Conservation (phyloP, 768 basidiomycete genomes). For the Amanita brunnescens region DNA sequence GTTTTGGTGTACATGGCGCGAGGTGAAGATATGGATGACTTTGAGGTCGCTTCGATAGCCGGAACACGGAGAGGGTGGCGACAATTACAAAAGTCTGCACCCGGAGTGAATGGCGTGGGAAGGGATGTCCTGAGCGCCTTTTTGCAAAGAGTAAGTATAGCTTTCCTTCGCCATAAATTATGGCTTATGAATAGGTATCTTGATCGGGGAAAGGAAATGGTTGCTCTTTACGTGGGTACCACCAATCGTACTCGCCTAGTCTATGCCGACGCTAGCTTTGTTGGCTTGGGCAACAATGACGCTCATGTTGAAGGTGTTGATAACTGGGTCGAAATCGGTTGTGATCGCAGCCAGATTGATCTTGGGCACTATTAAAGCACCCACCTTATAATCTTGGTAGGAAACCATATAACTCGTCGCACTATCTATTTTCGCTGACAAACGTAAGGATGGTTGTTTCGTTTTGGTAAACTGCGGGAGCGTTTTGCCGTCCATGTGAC, state of each 20-base stretch:
- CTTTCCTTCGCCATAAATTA: neutral
- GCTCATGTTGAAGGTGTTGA: conserved; percentile 31
- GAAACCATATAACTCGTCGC: too few species aligned
- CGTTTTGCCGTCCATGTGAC: too few species aligned
- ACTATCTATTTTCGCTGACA: too few species aligned
- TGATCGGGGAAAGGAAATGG: conserved; percentile 28
- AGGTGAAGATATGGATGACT: conserved; percentile 13
- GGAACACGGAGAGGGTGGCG: conserved; percentile 46
- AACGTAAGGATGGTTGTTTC: too few species aligned
- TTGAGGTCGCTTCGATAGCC: conserved; percentile 51
- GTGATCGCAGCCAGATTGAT: conserved; percentile 33
- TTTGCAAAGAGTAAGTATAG: conserved; percentile 45
- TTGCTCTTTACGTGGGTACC: conserved; percentile 63
- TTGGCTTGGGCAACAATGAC: conserved; percentile 31
- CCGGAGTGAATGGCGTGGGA: conserved; percentile 37
- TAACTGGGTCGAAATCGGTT: conserved; percentile 58
- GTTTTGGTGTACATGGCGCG: conserved; percentile 56
- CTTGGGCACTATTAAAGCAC: conserved; percentile 71
- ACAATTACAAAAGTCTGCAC: conserved; percentile 73
- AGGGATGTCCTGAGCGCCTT: conserved; percentile 55
- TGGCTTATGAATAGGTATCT: conserved; percentile 12
- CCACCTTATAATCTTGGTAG: too few species aligned
- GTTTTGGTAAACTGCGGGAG: too few species aligned
- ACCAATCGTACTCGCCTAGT: conserved; percentile 43
- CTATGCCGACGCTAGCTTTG: conserved; percentile 61